These are phyloP conservation scores for Hypoxylon sp. DNA, from an alignment of 2,329 filamentous ascomycete genomes.

Conservation along the genomic window DNA sequence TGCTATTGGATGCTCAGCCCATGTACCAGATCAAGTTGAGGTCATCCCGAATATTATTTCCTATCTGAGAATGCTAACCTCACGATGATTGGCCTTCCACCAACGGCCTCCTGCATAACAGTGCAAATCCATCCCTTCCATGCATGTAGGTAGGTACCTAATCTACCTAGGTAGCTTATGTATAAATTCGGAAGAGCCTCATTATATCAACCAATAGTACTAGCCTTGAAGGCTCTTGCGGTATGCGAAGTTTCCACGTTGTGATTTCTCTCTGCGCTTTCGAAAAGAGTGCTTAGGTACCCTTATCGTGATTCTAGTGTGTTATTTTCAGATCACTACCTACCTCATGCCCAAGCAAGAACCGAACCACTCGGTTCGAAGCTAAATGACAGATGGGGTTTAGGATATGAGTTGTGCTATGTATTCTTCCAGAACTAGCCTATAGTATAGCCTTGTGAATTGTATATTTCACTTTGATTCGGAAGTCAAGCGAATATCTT, in stretches of 20 bases:
- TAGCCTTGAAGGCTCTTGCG: neutral
- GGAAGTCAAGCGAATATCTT: too few species aligned
- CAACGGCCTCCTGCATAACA: constrained; percentile 1
- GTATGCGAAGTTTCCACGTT: neutral
- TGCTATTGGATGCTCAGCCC: neutral
- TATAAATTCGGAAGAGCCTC: neutral
- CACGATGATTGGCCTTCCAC: constrained; percentile 7
- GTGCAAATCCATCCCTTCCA: neutral
- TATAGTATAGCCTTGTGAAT: neutral
- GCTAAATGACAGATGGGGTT: neutral
- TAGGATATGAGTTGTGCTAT: neutral
- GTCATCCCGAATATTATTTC: neutral
- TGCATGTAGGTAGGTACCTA: constrained; percentile 1
- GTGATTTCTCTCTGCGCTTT: neutral
- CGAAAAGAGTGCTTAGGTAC: neutral
- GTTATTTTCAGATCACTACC: neutral
- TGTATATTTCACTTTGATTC: neutral
- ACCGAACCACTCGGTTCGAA: constrained; percentile 12
- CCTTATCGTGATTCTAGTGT: neutral
- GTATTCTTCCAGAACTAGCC: neutral
- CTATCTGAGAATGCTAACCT: constrained; percentile 3
- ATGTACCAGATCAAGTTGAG: neutral
- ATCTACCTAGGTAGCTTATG: neutral
- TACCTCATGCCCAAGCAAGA: neutral
- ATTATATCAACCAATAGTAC: neutral